phyloP scores from a whole-genome alignment of 1,284 basidiomycete genomes.

The Uromyces viciae-fabae region DNA sequence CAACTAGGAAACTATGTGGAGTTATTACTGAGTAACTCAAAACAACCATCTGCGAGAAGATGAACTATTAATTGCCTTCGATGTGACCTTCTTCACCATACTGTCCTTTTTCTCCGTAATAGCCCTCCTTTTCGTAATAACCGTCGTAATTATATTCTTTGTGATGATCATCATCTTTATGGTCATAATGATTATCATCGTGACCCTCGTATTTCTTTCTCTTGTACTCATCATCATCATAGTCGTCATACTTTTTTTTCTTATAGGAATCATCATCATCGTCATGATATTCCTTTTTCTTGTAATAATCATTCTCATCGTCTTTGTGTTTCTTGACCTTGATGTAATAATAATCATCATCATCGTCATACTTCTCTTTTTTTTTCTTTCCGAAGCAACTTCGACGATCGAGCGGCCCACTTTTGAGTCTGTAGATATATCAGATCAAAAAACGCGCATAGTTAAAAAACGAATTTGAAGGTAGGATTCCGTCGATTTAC shows the following conservation, averaged over 20 bases:
- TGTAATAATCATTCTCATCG: background rate
- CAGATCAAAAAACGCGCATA: background rate
- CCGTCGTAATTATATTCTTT: background rate
- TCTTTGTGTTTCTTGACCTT: too few relatives aligned
- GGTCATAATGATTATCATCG: background rate
- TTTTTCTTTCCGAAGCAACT: constrained; percentile 4
- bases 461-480: background rate
- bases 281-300: background rate
- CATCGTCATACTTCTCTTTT: constrained; percentile 10
- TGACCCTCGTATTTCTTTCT: background rate
- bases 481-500: too few relatives aligned
- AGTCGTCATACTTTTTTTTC: background rate
- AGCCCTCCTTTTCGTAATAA: constrained; percentile 11
- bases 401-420: constrained; percentile 11
- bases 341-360: too few relatives aligned
- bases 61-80: too few relatives aligned
- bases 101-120: constrained; percentile 20
- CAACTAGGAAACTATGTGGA: too few relatives aligned
- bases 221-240: background rate
- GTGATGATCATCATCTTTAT: background rate
- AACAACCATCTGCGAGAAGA: too few relatives aligned
- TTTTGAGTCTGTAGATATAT: background rate
- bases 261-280: background rate
- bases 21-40: too few relatives aligned
- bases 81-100: background rate